Percentiles rank a stretch among this genome's conserved stretches.
Conservation (phyloP, 2,329 filamentous ascomycete species). For the Diaporthe sp. region DNA sequence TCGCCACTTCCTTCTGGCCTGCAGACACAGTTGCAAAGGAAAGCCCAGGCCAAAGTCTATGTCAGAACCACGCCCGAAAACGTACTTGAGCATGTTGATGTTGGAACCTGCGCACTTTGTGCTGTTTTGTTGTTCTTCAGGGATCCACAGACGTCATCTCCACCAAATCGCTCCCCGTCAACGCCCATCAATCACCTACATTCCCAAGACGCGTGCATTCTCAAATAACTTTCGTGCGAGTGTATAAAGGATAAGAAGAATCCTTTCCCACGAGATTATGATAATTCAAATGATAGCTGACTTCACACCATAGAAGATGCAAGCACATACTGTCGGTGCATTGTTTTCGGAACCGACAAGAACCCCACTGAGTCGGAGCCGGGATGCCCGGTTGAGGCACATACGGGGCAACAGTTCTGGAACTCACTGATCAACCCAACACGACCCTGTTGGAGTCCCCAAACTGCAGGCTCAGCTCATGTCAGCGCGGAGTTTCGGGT, state of each 20-base stretch:
- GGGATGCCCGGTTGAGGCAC: no score
- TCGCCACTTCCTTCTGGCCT: neutral
- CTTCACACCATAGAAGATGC: neutral
- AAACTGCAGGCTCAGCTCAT: neutral
- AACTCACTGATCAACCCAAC: neutral
- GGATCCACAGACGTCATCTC: no score
- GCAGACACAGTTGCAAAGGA: neutral
- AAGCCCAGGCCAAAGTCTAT: neutral
- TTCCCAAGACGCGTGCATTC: neutral
- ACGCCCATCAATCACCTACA: neutral
- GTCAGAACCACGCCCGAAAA: no score
- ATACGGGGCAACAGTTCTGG: no score
- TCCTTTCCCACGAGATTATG: no score
- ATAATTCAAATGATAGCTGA: neutral
- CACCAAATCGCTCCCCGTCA: neutral
- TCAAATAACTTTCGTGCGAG: fast-evolving
- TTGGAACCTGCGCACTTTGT: neutral
- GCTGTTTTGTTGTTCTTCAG: neutral
- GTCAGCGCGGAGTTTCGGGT: neutral
- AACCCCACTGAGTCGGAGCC: slow-evolving; percentile 8
- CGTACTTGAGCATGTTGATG: neutral
- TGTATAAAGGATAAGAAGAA: no score
- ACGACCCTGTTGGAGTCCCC: neutral
- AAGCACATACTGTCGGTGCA: neutral
- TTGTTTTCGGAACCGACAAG: neutral